Evolutionary conservation across 1,284 basidiomycete genomes (phyloP), one percentile per base, ranked within the genome.

Genomic region (Puccinia horiana): DNA sequence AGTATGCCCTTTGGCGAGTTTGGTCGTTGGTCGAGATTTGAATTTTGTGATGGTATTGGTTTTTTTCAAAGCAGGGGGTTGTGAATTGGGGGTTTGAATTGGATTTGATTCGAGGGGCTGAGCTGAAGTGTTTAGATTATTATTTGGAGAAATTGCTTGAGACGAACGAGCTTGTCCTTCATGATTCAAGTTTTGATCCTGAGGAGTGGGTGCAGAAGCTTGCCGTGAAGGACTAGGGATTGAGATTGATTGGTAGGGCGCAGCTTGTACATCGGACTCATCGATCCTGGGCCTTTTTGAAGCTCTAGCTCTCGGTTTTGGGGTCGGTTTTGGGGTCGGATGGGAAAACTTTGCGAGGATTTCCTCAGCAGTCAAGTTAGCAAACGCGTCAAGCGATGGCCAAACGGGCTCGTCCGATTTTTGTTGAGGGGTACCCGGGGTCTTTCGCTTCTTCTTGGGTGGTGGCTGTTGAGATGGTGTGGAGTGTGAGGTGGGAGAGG

Each of bases 341-440:
- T 58, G 26, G 56, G 56, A 58, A 18, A 29, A 65, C 14, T 35
- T 12, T 65, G 61, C 61, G 61, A 65, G 61, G 61, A 65, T 65
- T 12, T 65, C 61, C 40, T 65, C 18, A 40, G 58, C 35, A 35
- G 61, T 65, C 20, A 65, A 40, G 61, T 65, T 65, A 29, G 61
- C 35, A 23, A 65, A 65, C 35, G 61, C 37, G 35, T 65, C 61
- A 20, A 65, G 35, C 20, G 61, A 65, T 35, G 61, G 61, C 61
- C 61, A 65, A n/a, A 65, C 61, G 20, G 35, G 32, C n/a, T 40
- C 14, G 58, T 16, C 35, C 12, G 58, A 29, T 61, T 61, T 61
- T 37, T 18, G 29, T 35, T 65, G 61, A 3, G 35, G 35, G 18
- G 58, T 40, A 23, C 23, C 61, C 18, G 61, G 3, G 5, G 4